Evolutionary conservation across 1,284 basidiomycete species (phyloP).

Genomic region (Polyporus tsugae): DNA sequence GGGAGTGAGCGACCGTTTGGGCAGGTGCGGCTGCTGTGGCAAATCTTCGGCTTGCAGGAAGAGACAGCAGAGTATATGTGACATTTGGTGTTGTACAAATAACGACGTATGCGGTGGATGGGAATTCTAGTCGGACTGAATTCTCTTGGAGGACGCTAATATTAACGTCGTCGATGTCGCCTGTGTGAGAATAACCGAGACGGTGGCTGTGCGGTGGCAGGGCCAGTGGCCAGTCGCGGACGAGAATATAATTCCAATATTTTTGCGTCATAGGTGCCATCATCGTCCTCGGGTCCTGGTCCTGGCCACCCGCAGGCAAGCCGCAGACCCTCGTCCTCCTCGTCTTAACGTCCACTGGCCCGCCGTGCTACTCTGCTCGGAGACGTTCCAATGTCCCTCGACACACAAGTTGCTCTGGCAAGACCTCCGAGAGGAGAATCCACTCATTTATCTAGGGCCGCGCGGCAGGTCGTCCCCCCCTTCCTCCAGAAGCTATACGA

Average conservation of each 20-base stretch:
- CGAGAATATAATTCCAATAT: constrained; percentile 3
- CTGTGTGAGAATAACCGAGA: background rate
- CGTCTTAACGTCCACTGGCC: background rate
- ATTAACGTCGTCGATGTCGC: background rate
- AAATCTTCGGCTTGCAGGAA: constrained; percentile 77
- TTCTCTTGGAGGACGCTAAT: background rate
- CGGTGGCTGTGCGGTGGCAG: constrained; percentile 20
- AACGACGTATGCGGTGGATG: background rate
- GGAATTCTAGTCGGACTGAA: background rate
- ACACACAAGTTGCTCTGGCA: constrained; percentile 62
- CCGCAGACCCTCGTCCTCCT: background rate
- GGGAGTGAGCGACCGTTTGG: constrained; percentile 87
- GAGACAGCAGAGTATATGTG: background rate
- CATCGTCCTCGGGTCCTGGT: constrained; percentile 14
- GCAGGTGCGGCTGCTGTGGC: constrained; percentile 72
- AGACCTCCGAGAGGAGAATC: constrained; percentile 52
- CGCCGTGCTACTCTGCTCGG: background rate
- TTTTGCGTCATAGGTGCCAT: constrained; percentile 29
- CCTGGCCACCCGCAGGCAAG: background rate
- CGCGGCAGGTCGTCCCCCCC: constrained; percentile 75
- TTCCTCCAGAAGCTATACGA: constrained; percentile 95
- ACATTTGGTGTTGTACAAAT: background rate
- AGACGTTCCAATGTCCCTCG: constrained; percentile 40
- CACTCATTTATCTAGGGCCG: constrained; percentile 57
- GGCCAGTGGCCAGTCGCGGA: background rate